Base-by-base conservation (phyloP, 179 eudicot genomes). In the Beta corolliflora region DNA sequence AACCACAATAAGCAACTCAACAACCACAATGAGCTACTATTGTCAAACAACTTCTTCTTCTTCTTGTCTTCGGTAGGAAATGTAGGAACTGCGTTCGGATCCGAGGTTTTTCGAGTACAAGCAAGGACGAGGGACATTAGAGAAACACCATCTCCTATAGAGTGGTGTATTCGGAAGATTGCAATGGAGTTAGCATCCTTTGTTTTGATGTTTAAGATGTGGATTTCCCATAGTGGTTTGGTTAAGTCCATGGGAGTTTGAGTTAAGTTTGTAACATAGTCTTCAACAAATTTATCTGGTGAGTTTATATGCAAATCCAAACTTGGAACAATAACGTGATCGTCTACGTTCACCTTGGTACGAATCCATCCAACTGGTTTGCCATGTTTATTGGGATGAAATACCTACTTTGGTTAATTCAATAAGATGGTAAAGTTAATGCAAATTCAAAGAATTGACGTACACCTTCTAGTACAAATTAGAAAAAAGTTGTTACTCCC, bases 71-170 rank as follows among this genome's bases (percentile, higher is more conserved):
- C 68, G 9, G 55, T 83, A 54, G 88, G 88, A 13, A 88, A 78
- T 10, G 90, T 76, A 6, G 90, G 90, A 69, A 86, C 19, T 15
- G 85, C 77, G 15, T 79, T 69, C 0, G 89, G 91, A 81, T 94
- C 91, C 2, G 88, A 82, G 53, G 73, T 79, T 71, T 88, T 84
- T 12, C 92, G 84, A 5, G 92, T 84, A 48, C 93, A 90, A 15
- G 98, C 93, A 48, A 90, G 86, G 44, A 90, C 70, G 1, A 94
- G 90, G n/a, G 98, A 91, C 50, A 89, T 87, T 19, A 94, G 86
- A 7, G 98, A 94, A 7, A 89, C 80, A 14, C 98, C 98, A 63
- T 93, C 98, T 7, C 98, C 98, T 9, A 94, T 53, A 0, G 94
- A 92, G 69, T 94, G 98, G 80, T 94, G 97, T 31, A 92, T 59